phyloP scores from a whole-genome alignment of 106 monocot species.

The Platanthera zijinensis region DNA sequence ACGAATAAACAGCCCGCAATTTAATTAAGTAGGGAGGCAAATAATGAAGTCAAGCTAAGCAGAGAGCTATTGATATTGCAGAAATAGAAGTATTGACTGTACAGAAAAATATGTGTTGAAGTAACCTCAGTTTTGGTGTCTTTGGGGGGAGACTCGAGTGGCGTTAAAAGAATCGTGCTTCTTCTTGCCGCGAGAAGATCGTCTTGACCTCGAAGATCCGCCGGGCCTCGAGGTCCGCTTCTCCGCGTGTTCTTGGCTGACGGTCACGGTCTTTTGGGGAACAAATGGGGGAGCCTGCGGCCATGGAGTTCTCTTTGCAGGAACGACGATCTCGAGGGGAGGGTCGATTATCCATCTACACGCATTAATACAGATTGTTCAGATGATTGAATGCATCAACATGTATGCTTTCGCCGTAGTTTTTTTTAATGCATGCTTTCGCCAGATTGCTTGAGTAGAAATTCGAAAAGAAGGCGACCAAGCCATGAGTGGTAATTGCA shows the following conservation, averaged over 20 bases:
- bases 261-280: constrained; percentile 12
- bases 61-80: background rate
- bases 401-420: too few species aligned
- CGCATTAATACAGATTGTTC: background rate
- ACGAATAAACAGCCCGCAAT: too few species aligned
- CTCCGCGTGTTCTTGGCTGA: constrained; percentile 10
- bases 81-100: constrained; percentile 4
- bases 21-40: background rate
- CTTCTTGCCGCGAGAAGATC: constrained; percentile 41
- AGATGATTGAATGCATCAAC: background rate
- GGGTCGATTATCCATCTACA: constrained; percentile 80
- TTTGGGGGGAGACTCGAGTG: constrained; percentile 10
- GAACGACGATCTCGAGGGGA: constrained; percentile 59
- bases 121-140: constrained; percentile 19
- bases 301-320: constrained; percentile 76
- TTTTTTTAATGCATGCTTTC: too few species aligned
- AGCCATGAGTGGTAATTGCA: too few species aligned
- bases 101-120: background rate
- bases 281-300: constrained; percentile 39
- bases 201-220: constrained; percentile 48
- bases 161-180: constrained; percentile 29
- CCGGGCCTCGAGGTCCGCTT: constrained; percentile 18
- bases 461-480: too few species aligned
- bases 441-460: too few species aligned
- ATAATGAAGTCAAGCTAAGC: background rate